Conservation (phyloP, 2,329 filamentous ascomycete species). For the Bipolaris gigantea region DNA sequence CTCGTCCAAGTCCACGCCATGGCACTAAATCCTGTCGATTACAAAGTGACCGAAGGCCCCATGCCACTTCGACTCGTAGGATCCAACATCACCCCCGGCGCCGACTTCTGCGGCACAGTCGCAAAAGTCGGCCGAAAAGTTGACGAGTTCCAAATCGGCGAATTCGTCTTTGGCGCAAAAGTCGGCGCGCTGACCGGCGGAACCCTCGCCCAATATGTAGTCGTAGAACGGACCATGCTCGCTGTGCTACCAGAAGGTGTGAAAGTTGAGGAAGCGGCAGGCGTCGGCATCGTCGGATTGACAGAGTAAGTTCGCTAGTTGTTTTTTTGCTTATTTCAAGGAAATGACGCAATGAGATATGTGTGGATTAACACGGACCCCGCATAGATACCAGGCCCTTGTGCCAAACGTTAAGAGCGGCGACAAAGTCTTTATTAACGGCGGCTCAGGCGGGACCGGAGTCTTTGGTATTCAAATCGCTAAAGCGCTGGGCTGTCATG, state of each 20-base stretch:
- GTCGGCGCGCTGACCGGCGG: constrained; percentile 39
- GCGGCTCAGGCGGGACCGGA: constrained; percentile 64
- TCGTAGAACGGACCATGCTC: constrained; percentile 25
- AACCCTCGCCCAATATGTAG: constrained; percentile 44
- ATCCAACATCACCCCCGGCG: constrained; percentile 47
- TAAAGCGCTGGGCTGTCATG: constrained; percentile 61
- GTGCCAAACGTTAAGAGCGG: constrained; percentile 44
- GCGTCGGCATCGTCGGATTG: constrained; percentile 43
- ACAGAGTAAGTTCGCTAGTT: constrained; percentile 34
- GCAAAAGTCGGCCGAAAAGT: constrained; percentile 39
- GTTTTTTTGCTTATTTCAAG: not conserved
- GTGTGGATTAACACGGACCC: not conserved
- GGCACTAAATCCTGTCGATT: constrained; percentile 65
- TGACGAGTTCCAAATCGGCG: constrained; percentile 37
- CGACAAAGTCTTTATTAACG: constrained; percentile 65
- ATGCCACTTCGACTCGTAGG: constrained; percentile 36
- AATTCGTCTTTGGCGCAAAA: constrained; percentile 47
- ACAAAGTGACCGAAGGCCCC: constrained; percentile 61
- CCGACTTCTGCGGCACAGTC: constrained; percentile 58
- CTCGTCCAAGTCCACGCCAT: constrained; percentile 59
- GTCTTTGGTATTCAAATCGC: constrained; percentile 65
- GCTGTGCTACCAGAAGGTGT: constrained; percentile 32
- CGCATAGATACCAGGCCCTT: constrained; percentile 37
- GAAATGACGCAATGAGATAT: not conserved
- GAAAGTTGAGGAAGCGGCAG: constrained; percentile 40